Conservation (phyloP, 257 asterid genomes). For the Solanum etuberosum region DNA sequence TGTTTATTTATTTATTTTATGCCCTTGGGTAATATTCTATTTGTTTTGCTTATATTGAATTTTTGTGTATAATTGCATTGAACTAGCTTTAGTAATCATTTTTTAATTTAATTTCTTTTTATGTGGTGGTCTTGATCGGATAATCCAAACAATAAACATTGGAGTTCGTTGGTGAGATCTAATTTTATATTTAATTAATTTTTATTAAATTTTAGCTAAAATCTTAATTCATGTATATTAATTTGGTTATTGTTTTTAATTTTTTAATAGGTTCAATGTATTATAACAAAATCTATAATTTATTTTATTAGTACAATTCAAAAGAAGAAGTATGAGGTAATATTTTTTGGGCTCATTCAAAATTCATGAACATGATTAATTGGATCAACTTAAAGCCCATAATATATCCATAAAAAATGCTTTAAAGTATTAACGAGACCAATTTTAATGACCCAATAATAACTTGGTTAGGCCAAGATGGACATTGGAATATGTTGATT, state of each 20-base stretch:
- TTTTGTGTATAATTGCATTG: background rate
- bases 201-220: background rate
- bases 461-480: slow-evolving; percentile 9
- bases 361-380: background rate
- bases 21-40: background rate
- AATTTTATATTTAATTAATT: background rate
- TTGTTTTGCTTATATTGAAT: background rate
- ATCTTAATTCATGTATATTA: background rate
- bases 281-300: slow-evolving; percentile 11
- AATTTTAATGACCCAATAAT: slow-evolving; percentile 17
- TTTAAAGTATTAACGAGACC: background rate
- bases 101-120: background rate
- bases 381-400: background rate
- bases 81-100: background rate
- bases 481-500: slow-evolving; percentile 1
- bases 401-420: background rate
- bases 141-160: slow-evolving; percentile 5
- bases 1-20: no score
- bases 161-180: slow-evolving; percentile 52
- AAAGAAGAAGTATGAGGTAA: slow-evolving; percentile 12
- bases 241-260: no score
- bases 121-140: slow-evolving; percentile 8
- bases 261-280: slow-evolving; percentile 8
- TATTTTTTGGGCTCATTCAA: background rate
- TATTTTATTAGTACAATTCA: slow-evolving; percentile 16